Conservation (phyloP, 108 stramenopile species). For the Poteriospumella lacustris region DNA sequence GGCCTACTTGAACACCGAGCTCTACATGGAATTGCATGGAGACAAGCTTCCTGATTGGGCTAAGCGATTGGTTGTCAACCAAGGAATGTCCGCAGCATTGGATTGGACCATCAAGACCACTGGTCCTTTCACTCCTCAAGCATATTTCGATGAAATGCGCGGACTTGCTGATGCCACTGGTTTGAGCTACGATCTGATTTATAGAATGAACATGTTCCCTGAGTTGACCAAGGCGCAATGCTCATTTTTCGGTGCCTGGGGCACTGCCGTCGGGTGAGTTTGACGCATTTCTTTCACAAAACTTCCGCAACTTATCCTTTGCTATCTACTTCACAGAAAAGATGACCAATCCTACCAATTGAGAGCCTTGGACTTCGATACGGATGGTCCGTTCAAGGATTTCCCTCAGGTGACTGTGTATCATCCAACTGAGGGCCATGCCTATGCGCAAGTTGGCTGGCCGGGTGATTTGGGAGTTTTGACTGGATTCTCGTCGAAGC, state of each 20-base stretch:
- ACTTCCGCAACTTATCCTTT: no score
- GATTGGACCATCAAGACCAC: no score
- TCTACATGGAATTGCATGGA: slow-evolving; percentile 29
- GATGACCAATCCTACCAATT: slow-evolving; percentile 26
- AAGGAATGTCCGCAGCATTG: no score
- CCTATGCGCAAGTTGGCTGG: slow-evolving; percentile 26
- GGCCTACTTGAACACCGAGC: not conserved
- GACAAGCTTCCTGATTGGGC: no score
- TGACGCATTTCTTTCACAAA: no score
- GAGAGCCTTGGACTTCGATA: slow-evolving; percentile 36
- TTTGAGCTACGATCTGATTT: not conserved
- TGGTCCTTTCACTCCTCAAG: no score
- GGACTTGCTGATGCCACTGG: slow-evolving; percentile 24
- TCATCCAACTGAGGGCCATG: slow-evolving; percentile 24
- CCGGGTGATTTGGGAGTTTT: slow-evolving; percentile 24
- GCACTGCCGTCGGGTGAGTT: slow-evolving; percentile 4
- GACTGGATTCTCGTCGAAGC: not conserved
- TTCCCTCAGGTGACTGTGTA: slow-evolving; percentile 23
- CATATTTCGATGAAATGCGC: not conserved
- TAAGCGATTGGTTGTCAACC: no score
- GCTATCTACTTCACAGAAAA: no score
- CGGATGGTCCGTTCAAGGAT: slow-evolving; percentile 28
- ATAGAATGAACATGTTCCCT: slow-evolving; percentile 21
- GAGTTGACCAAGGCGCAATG: slow-evolving; percentile 30
- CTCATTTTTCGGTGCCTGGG: slow-evolving; percentile 32